phyloP scores from a whole-genome alignment of 345 rosid species.

The Dipteronia sinensis region DNA sequence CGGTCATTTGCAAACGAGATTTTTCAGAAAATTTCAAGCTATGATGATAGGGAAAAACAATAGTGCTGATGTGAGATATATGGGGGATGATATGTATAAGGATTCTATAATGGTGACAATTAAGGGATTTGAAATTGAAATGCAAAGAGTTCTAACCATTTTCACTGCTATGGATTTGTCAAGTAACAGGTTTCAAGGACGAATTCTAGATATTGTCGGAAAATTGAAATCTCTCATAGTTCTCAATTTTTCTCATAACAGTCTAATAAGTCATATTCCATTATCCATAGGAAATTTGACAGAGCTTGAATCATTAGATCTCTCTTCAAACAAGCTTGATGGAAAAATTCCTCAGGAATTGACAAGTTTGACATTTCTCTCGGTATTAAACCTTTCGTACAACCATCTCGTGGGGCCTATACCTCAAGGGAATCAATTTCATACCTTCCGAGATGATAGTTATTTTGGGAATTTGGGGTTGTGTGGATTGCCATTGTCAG shows the following conservation, averaged over 20 bases:
- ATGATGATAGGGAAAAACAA: not conserved
- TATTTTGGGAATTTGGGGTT: not conserved
- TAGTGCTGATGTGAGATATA: no score
- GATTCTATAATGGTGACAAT: not conserved
- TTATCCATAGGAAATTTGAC: not conserved
- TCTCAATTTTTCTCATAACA: constrained; percentile 7
- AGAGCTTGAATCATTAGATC: not conserved
- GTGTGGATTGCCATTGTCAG: not conserved
- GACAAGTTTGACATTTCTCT: not conserved
- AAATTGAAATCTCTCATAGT: not conserved
- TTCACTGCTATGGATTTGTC: constrained; percentile 18
- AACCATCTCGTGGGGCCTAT: not conserved
- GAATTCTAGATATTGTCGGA: no score
- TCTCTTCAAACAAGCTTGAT: constrained; percentile 1
- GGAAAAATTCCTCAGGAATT: not conserved
- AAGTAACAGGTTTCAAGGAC: constrained; percentile 4
- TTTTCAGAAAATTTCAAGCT: not conserved
- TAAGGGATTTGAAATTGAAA: not conserved
- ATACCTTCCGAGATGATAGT: not conserved
- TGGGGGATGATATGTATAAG: no score
- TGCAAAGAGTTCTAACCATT: not conserved
- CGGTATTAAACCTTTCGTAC: not conserved
- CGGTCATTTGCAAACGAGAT: no score
- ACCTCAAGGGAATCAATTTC: not conserved
- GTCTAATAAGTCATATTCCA: not conserved